A percentile compares a stretch with the other conserved stretches of the same genome.
These are phyloP conservation scores for Phytophthora pinifolia DNA, from an alignment of 352 stramenopile genomes.

Conservation along the genomic window DNA sequence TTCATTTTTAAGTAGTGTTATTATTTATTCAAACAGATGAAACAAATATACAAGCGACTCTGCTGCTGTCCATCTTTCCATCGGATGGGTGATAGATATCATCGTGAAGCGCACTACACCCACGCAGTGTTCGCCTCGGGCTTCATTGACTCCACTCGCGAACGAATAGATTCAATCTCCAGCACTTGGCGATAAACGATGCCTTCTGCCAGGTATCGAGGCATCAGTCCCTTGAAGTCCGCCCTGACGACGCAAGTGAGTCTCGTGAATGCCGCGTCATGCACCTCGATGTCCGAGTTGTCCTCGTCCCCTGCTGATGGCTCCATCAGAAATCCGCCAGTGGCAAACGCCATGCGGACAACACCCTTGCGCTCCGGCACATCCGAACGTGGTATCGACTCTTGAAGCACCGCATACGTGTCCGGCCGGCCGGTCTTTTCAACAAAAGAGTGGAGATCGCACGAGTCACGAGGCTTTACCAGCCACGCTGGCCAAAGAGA, in stretches of 20 bases:
- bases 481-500: slow-evolving; percentile 81
- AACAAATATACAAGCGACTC: slow-evolving; percentile 29
- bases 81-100: slow-evolving; percentile 34
- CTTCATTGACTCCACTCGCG: slow-evolving; percentile 40
- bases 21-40: slow-evolving; percentile 32
- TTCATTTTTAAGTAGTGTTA: slow-evolving; percentile 6
- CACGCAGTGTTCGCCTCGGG: slow-evolving; percentile 23
- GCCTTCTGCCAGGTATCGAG: slow-evolving; percentile 68
- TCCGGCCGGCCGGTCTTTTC: slow-evolving; percentile 59
- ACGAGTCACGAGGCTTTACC: slow-evolving; percentile 78
- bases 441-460: slow-evolving; percentile 79
- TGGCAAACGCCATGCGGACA: slow-evolving; percentile 74
- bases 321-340: slow-evolving; percentile 71
- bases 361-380: slow-evolving; percentile 68
- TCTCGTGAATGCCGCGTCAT: slow-evolving; percentile 27
- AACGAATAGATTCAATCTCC: slow-evolving; percentile 54
- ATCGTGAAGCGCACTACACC: slow-evolving; percentile 18
- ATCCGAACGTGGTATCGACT: slow-evolving; percentile 65
- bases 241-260: slow-evolving; percentile 59
- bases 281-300: background rate
- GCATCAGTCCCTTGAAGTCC: slow-evolving; percentile 66
- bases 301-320: slow-evolving; percentile 33
- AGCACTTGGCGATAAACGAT: slow-evolving; percentile 78
- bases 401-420: slow-evolving; percentile 68
- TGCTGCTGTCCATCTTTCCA: slow-evolving; percentile 29